phyloP scores from a whole-genome alignment of 192 early-diverging fungal genomes.

The Rhizophagus clarus region DNA sequence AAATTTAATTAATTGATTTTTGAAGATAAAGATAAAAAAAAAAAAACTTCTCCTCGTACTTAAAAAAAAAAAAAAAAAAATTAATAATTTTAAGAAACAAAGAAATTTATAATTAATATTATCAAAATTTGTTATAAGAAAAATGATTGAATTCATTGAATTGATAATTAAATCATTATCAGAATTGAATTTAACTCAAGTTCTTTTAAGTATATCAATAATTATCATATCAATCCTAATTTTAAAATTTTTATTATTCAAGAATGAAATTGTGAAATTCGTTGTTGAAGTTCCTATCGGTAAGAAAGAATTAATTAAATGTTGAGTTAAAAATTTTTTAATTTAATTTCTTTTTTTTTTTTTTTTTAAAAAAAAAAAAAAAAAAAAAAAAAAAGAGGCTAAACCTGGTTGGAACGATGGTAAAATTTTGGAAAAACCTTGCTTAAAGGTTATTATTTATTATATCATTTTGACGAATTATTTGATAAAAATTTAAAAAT shows the following conservation, averaged over 20 bases:
- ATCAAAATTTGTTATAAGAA: too few relatives aligned
- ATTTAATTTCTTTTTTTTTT: background rate
- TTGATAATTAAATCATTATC: too few relatives aligned
- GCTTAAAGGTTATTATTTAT: conserved; percentile 51
- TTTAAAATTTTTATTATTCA: background rate
- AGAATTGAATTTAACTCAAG: background rate
- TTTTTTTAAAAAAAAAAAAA: conserved; percentile 15
- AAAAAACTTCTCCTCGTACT: too few relatives aligned
- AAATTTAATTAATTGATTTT: too few relatives aligned
- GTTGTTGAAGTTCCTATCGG: background rate
- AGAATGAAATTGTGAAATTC: background rate
- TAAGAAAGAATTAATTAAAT: background rate
- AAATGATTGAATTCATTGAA: too few relatives aligned
- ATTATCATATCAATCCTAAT: background rate
- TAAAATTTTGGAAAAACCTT: conserved; percentile 48
- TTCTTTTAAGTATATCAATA: background rate
- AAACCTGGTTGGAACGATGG: conserved; percentile 53
- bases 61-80: too few relatives aligned
- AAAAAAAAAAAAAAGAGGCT: conserved; percentile 39
- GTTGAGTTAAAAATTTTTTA: background rate
- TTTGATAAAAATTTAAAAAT: too few relatives aligned
- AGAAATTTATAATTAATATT: too few relatives aligned
- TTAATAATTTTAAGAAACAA: too few relatives aligned
- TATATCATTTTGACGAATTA: background rate
- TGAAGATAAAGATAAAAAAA: too few relatives aligned